Conservation (phyloP, 352 stramenopile species). For the Pythium scleroteichum region DNA sequence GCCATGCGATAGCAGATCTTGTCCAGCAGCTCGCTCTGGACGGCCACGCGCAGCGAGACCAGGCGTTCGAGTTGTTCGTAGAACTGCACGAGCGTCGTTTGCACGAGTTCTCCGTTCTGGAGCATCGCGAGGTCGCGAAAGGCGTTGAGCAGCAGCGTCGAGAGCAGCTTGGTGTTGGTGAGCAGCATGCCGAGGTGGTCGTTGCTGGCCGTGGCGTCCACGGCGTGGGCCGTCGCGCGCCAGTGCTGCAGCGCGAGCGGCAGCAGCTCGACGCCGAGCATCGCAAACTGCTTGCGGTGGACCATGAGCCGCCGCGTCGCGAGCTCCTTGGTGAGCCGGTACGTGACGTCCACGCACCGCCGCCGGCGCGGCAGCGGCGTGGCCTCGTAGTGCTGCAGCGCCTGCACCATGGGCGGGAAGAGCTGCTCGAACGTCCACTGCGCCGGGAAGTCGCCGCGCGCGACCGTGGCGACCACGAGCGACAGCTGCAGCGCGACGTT, state of each 20-base stretch:
- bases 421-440: constrained; percentile 69
- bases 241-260: constrained; percentile 65
- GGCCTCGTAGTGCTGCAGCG: constrained; percentile 33
- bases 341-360: constrained; percentile 59
- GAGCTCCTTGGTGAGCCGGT: constrained; percentile 81
- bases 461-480: constrained; percentile 66
- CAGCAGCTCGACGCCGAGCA: constrained; percentile 67
- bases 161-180: constrained; percentile 65
- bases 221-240: constrained; percentile 18
- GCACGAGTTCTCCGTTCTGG: constrained; percentile 59
- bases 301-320: constrained; percentile 72
- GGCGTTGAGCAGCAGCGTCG: constrained; percentile 67
- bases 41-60: constrained; percentile 34
- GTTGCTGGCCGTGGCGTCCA: constrained; percentile 11
- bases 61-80: constrained; percentile 74
- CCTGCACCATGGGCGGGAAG: constrained; percentile 62
- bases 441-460: constrained; percentile 70
- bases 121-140: constrained; percentile 62
- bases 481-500: constrained; percentile 62
- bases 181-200: constrained; percentile 45
- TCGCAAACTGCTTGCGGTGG: constrained; percentile 80
- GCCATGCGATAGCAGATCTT: constrained; percentile 72
- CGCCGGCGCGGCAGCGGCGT: constrained; percentile 29
- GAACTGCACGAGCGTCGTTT: constrained; percentile 58
- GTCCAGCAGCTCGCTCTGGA: constrained; percentile 35